Evolutionary conservation across 495 filamentous ascomycete species (phyloP).

Genomic region (Entonaema liquescens): DNA sequence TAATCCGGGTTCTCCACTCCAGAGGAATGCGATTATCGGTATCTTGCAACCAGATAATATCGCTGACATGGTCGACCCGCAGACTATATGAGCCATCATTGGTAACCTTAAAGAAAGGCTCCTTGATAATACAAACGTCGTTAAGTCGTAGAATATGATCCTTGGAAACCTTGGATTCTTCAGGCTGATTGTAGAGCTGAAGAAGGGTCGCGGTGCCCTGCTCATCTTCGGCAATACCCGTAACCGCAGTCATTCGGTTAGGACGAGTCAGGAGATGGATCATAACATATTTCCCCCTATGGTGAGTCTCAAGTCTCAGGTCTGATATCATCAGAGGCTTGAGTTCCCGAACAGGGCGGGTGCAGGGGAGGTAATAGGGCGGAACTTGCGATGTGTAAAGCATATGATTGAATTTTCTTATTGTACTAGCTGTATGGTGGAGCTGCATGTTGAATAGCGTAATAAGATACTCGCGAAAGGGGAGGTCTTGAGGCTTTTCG

Average conservation of each 20-base stretch:
- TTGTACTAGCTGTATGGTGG: not conserved
- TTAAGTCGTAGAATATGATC: constrained; percentile 45
- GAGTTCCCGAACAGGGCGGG: constrained; percentile 19
- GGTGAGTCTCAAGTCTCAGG: constrained; percentile 58
- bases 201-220: constrained; percentile 48
- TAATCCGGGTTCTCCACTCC: constrained; percentile 46
- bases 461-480: constrained; percentile 2
- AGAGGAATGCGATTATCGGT: constrained; percentile 48
- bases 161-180: constrained; percentile 19
- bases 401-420: not conserved
- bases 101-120: constrained; percentile 59
- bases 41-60: constrained; percentile 49
- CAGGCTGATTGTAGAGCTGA: constrained; percentile 54
- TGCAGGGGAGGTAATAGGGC: constrained; percentile 21
- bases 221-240: constrained; percentile 60
- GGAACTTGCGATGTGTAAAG: constrained; percentile 16
- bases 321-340: constrained; percentile 37
- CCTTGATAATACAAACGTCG: constrained; percentile 57
- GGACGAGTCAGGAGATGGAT: constrained; percentile 51
- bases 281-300: constrained; percentile 54
- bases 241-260: constrained; percentile 48
- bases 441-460: constrained; percentile 7
- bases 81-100: constrained; percentile 52
- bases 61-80: constrained; percentile 63
- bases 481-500: constrained; percentile 29